Evolutionary conservation across 2,329 filamentous ascomycete species (phyloP), one percentile per base, ranked within the genome.

Genomic region (Stemphylium beticola): DNA sequence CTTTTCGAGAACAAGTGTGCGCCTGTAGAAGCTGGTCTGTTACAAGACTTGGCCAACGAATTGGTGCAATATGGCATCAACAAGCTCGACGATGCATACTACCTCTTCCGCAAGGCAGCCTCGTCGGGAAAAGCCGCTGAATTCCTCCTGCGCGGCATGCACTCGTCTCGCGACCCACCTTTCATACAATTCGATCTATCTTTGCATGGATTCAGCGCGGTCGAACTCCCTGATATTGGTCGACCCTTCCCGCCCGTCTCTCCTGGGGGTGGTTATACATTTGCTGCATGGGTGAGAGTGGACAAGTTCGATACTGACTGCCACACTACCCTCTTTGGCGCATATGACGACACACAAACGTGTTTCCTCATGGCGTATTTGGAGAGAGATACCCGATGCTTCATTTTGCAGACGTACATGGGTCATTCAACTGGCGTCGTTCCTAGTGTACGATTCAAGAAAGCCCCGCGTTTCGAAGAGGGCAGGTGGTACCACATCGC

Each of bases 111-210:
- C n/a, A 77, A 79, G 51, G 84, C 86, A 11, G 78, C 80, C 46
- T 72, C 74, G 3, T 83, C 81, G 36, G 75, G 81, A 7, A 70
- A 78, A 40, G 81, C 82, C 32, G 81, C 90, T 11, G 84, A 88
- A 44, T 95, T 96, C 68, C 79, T 91, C 6, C 79, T 96, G 17
- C 83, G 87, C 47, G 88, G 90, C 71, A 85, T 96, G 61, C 86
- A 87, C 59, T 82, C 82, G 43, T 92, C 93, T 55, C 87, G 88
- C 61, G 85, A 87, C 12, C 92, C 95, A 5, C 86, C 93, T 0
- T 93, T 91, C 73, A 89, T 99, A 63, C 92, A 98, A 65, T 98
- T 99, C 75, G 95, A 99, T 72, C 81, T 99, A 18, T 95, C 92
- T 1, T 79, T 92, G 14, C 84, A 92, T 73, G 96, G 96, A 0